phyloP scores from a whole-genome alignment of 1,284 basidiomycete species.

The Moesziomyces aphidis region DNA sequence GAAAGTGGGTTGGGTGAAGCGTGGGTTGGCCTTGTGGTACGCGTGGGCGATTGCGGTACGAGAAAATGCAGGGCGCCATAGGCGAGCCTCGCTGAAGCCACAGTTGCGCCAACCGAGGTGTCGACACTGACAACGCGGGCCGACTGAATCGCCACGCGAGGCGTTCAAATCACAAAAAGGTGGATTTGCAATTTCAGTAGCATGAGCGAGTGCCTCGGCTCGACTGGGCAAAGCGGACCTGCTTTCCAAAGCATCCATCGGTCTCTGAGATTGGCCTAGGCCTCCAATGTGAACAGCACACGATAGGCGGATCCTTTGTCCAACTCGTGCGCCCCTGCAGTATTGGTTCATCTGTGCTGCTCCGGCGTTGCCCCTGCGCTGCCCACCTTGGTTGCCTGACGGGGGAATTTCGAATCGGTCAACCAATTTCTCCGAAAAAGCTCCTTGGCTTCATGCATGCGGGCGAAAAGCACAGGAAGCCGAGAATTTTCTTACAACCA shows the following conservation, averaged over 20 bases:
- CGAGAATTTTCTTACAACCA: neutral
- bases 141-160: neutral
- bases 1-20: neutral
- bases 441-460: conserved; percentile 1
- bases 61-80: neutral
- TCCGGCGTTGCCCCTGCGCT: too few species aligned
- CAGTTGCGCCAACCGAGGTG: neutral
- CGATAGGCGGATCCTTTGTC: neutral
- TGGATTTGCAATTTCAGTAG: neutral
- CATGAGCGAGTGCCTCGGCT: neutral
- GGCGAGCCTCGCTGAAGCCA: neutral
- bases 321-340: too few species aligned
- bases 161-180: neutral
- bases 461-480: neutral
- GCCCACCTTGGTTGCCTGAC: neutral
- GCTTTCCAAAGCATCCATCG: too few species aligned
- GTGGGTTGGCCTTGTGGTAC: neutral
- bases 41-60: neutral
- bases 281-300: neutral
- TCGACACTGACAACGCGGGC: neutral
- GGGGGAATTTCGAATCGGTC: neutral
- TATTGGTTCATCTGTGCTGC: too few species aligned
- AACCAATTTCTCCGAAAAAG: conserved; percentile 1
- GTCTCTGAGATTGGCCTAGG: neutral
- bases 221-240: neutral